A percentile compares a stretch with the other conserved stretches of the same genome.
Conservation (phyloP, 148 eudicot genomes). For the Oxyria digyna region DNA sequence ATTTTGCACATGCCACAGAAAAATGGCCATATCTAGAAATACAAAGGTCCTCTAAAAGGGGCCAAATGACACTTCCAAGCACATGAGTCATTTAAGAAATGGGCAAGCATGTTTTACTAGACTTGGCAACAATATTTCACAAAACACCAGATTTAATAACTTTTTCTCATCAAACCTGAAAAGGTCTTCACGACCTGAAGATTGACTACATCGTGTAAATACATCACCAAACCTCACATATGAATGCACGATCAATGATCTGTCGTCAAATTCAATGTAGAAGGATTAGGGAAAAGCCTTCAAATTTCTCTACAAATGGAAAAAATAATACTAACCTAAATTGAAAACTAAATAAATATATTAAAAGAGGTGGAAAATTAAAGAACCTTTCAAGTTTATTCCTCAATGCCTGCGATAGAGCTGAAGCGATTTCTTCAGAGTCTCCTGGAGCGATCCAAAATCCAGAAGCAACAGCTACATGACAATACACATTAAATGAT, state of each 20-base stretch:
- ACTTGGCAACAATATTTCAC: not conserved
- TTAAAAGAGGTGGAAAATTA: not conserved
- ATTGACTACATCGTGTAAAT: conserved; percentile 55
- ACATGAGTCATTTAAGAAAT: not conserved
- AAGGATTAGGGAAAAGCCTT: conserved; percentile 3
- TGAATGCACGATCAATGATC: conserved; percentile 66
- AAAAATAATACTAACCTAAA: not conserved
- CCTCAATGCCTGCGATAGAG: conserved; percentile 83
- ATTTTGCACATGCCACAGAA: not conserved
- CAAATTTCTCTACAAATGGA: not conserved
- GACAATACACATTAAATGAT: not conserved
- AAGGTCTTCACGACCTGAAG: conserved; percentile 58
- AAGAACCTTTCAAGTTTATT: conserved; percentile 75
- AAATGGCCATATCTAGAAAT: not conserved
- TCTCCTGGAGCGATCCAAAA: conserved; percentile 94
- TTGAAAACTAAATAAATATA: not conserved
- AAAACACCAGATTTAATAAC: not conserved
- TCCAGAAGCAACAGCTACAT: conserved; percentile 76
- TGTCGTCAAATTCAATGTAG: conserved; percentile 22
- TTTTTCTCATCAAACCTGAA: conserved; percentile 42
- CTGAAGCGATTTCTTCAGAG: conserved; percentile 81
- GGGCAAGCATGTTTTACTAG: not conserved
- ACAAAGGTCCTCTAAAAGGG: too few relatives aligned
- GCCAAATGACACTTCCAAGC: too few relatives aligned
- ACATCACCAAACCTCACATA: conserved; percentile 88